Evolutionary conservation across 306 rosid species (phyloP).

Genomic region (Casuarina equisetifolia): DNA sequence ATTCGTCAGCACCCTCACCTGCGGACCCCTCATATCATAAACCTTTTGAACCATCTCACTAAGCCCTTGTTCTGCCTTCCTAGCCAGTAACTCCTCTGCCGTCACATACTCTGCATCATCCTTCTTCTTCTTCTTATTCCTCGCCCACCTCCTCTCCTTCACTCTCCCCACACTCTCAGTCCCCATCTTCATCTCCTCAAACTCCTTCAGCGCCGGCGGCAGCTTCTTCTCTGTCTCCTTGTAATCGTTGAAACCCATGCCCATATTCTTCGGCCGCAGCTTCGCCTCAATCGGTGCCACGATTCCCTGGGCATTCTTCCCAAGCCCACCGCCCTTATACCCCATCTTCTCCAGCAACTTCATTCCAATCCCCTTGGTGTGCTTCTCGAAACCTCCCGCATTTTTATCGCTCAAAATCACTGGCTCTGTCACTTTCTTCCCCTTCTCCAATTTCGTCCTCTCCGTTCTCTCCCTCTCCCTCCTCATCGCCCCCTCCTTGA

Average conservation of each 20-base stretch:
- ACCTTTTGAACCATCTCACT: slow-evolving; percentile 17
- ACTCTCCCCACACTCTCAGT: slow-evolving; percentile 37
- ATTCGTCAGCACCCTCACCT: slow-evolving; percentile 48
- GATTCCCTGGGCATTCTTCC: slow-evolving; percentile 86
- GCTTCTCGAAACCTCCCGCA: slow-evolving; percentile 75
- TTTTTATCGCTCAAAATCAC: slow-evolving; percentile 24
- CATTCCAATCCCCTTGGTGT: slow-evolving; percentile 83
- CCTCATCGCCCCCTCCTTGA: slow-evolving; percentile 79
- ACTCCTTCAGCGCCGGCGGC: slow-evolving; percentile 40
- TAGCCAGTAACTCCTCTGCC: slow-evolving; percentile 20
- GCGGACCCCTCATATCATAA: slow-evolving; percentile 61
- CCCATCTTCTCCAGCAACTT: slow-evolving; percentile 89
- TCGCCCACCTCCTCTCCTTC: slow-evolving; percentile 64
- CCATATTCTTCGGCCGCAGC: slow-evolving; percentile 79
- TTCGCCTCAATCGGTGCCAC: slow-evolving; percentile 69
- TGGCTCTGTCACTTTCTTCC: slow-evolving; percentile 35
- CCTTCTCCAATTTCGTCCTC: slow-evolving; percentile 52
- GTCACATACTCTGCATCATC: slow-evolving; percentile 54
- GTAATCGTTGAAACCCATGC: slow-evolving; percentile 76
- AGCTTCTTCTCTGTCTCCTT: slow-evolving; percentile 40
- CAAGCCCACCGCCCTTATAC: slow-evolving; percentile 94
- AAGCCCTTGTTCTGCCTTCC: background rate
- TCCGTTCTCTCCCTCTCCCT: slow-evolving; percentile 56
- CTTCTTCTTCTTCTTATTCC: slow-evolving; percentile 51
- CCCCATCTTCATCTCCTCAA: slow-evolving; percentile 34